Conservation (phyloP, 2,329 filamentous ascomycete species). For the Didymella arachidicola region DNA sequence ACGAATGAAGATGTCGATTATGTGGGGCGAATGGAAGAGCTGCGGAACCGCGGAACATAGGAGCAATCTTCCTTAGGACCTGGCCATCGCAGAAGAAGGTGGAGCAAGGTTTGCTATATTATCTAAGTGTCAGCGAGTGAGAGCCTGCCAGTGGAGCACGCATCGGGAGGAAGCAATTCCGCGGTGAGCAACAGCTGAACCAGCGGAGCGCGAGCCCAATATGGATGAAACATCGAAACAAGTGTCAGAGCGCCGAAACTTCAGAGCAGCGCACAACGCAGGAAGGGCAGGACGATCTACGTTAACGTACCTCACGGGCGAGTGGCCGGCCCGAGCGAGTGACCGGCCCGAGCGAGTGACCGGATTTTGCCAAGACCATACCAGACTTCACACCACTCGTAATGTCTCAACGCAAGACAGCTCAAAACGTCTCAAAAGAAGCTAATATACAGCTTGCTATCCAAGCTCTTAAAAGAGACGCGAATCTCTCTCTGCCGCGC, state of each 20-base stretch:
- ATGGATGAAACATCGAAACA: slow-evolving; percentile 10
- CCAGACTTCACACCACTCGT: too few species aligned
- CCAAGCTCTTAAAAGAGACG: too few species aligned
- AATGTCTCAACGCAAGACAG: too few species aligned
- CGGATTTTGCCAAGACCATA: too few species aligned
- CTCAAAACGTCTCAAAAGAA: too few species aligned
- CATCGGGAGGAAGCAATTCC: not conserved
- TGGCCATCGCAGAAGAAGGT: not conserved
- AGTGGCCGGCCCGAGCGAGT: too few species aligned
- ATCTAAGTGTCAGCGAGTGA: not conserved
- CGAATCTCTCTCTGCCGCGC: too few species aligned
- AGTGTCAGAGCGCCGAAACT: slow-evolving; percentile 4
- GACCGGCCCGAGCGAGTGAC: too few species aligned
- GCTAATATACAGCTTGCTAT: too few species aligned
- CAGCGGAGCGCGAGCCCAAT: slow-evolving; percentile 1
- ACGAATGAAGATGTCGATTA: slow-evolving; percentile 12
- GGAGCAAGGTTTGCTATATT: not conserved
- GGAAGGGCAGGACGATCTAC: not conserved
- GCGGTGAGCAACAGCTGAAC: not conserved
- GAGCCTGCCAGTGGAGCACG: not conserved
- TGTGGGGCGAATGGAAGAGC: slow-evolving; percentile 26
- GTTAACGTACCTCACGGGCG: too few species aligned
- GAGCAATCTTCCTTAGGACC: not conserved
- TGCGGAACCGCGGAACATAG: not conserved
- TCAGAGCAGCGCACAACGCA: slow-evolving; percentile 1